phyloP scores from a whole-genome alignment of 2,329 filamentous ascomycete species.

The Ophiostoma sp. region DNA sequence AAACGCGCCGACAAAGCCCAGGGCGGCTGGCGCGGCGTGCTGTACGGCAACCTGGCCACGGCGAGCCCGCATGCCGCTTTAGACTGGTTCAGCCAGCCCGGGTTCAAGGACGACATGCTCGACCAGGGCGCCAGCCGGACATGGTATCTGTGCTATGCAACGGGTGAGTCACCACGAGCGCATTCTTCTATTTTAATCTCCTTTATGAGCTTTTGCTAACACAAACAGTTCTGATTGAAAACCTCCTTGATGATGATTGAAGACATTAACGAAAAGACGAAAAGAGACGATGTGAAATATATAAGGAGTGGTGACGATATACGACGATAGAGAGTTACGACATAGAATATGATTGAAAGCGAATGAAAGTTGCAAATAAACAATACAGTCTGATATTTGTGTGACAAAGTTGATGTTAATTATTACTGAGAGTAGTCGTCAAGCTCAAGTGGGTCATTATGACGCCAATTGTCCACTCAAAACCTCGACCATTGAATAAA shows the following conservation, averaged over 20 bases:
- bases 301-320: not conserved
- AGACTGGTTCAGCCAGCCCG: constrained; percentile 68
- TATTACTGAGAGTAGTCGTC: too few species aligned
- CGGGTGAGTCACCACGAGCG: constrained; percentile 56
- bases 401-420: too few species aligned
- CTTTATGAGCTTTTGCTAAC: not conserved
- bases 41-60: constrained; percentile 80
- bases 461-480: not conserved
- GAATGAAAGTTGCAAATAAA: not conserved
- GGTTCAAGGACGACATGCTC: constrained; percentile 68
- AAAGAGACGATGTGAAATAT: not conserved
- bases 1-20: constrained; percentile 63
- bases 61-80: constrained; percentile 70
- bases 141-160: constrained; percentile 81
- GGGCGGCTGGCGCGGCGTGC: constrained; percentile 82
- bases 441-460: not conserved
- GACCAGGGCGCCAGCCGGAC: constrained; percentile 82
- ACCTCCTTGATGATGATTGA: not conserved
- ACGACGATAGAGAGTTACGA: not conserved
- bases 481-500: too few species aligned
- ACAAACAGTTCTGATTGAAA: not conserved
- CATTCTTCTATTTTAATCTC: not conserved
- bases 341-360: not conserved
- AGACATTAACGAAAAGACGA: not conserved
- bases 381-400: too few species aligned